Evolutionary conservation across 1,139 yeast species (phyloP).

Genomic region (Pichia cactophila): DNA sequence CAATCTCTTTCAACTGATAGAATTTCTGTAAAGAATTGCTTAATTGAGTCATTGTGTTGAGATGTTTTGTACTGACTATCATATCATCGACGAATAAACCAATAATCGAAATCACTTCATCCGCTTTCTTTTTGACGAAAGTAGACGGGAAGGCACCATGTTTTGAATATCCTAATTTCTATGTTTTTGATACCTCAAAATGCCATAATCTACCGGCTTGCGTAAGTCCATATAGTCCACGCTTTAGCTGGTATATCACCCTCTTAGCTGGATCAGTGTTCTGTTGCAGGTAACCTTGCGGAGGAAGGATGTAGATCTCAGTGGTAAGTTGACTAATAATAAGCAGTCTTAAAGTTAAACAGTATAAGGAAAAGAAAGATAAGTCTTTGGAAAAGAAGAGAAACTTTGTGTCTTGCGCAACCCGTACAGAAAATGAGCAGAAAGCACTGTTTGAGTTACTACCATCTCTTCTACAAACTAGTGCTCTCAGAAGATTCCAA

Average conservation of each 20-base stretch:
- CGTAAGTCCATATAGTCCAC: conserved; percentile 1
- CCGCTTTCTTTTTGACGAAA: background rate
- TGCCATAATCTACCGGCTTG: conserved; percentile 1
- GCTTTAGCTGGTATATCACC: conserved; percentile 1
- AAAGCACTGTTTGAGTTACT: too few relatives aligned
- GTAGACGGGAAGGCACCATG: conserved; percentile 1
- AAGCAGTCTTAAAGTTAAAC: background rate
- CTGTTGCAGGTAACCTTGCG: background rate
- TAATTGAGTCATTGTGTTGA: background rate
- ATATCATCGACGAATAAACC: conserved; percentile 3
- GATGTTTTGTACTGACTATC: background rate
- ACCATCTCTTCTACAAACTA: too few relatives aligned
- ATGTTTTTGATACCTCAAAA: background rate
- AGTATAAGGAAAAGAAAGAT: too few relatives aligned
- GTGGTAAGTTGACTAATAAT: too few relatives aligned
- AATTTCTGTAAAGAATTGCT: background rate
- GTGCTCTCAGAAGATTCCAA: too few relatives aligned
- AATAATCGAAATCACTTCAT: background rate
- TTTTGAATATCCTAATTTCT: background rate
- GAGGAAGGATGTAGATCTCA: too few relatives aligned
- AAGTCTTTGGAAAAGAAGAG: too few relatives aligned
- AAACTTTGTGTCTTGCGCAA: too few relatives aligned
- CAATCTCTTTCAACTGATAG: background rate
- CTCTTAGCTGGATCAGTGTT: background rate
- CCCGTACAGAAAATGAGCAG: too few relatives aligned